phyloP scores from a whole-genome alignment of 495 filamentous ascomycete genomes.

The Penicillium cosmopolitanum region DNA sequence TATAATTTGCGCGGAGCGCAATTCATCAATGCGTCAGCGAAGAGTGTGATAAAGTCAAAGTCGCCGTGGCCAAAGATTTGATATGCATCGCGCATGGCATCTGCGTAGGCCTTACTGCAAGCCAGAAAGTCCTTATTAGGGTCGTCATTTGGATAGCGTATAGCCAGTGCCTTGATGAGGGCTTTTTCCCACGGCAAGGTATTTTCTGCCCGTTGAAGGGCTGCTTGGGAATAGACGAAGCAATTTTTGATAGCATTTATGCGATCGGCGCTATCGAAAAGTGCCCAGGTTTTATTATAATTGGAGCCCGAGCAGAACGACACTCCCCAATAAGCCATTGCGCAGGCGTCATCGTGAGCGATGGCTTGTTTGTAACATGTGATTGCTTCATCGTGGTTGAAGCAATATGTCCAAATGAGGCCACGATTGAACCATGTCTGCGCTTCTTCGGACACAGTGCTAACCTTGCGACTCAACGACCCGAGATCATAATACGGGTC shows the following conservation, averaged over 20 bases:
- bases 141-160: slow-evolving; percentile 50
- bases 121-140: slow-evolving; percentile 41
- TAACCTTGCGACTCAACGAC: slow-evolving; percentile 48
- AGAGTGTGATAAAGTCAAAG: slow-evolving; percentile 60
- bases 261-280: slow-evolving; percentile 58
- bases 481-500: slow-evolving; percentile 60
- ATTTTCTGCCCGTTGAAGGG: slow-evolving; percentile 28
- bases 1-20: slow-evolving; percentile 67
- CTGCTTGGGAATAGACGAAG: slow-evolving; percentile 39
- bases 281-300: slow-evolving; percentile 71
- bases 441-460: slow-evolving; percentile 43
- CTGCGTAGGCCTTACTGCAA: slow-evolving; percentile 56
- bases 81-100: slow-evolving; percentile 60
- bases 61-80: slow-evolving; percentile 45
- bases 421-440: slow-evolving; percentile 67
- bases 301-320: slow-evolving; percentile 66
- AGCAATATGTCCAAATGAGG: slow-evolving; percentile 64
- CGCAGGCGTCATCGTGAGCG: slow-evolving; percentile 51
- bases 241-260: slow-evolving; percentile 41
- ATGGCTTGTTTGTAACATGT: slow-evolving; percentile 63
- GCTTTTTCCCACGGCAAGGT: slow-evolving; percentile 49
- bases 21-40: slow-evolving; percentile 68
- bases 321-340: slow-evolving; percentile 69
- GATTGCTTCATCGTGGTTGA: slow-evolving; percentile 66
- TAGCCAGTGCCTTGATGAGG: slow-evolving; percentile 55